phyloP scores from a whole-genome alignment of 139 green algal genomes.

The Dunaliella primolecta region DNA sequence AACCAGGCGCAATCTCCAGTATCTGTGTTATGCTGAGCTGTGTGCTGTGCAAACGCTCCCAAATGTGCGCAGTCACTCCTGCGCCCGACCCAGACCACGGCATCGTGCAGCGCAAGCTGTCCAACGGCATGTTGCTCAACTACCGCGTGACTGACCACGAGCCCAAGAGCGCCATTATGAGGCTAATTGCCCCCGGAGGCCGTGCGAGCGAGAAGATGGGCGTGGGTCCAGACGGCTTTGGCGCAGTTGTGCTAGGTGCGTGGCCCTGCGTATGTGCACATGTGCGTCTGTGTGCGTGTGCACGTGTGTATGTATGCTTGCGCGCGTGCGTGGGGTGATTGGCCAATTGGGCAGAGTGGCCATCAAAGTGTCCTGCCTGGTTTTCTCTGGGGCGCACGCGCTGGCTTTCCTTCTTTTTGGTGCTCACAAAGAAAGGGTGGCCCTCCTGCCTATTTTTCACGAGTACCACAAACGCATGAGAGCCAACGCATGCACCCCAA shows the following conservation, averaged over 20 bases:
- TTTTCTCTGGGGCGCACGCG: too few species aligned
- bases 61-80: not conserved
- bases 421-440: too few species aligned
- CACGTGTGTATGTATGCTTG: slow-evolving; percentile 8
- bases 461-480: too few species aligned
- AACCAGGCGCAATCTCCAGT: too few species aligned
- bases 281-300: not conserved
- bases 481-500: too few species aligned
- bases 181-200: slow-evolving; percentile 82
- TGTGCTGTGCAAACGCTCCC: too few species aligned
- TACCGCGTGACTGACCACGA: slow-evolving; percentile 89
- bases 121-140: slow-evolving; percentile 94
- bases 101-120: slow-evolving; percentile 81
- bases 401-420: too few species aligned
- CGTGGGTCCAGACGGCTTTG: slow-evolving; percentile 59
- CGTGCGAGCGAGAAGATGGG: slow-evolving; percentile 35
- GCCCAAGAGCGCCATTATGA: slow-evolving; percentile 77
- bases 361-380: too few species aligned
- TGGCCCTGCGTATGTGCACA: not conserved
- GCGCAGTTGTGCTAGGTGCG: slow-evolving; percentile 66
- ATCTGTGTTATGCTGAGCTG: too few species aligned
- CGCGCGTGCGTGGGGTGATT: slow-evolving; percentile 8
- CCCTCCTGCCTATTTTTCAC: too few species aligned
- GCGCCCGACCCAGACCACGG: slow-evolving; percentile 39
- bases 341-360: too few species aligned